A percentile compares a stretch with the other conserved stretches of the same genome.
Evolutionary conservation across 768 basidiomycete species (phyloP).

Genomic region (Pulveroboletus frians): DNA sequence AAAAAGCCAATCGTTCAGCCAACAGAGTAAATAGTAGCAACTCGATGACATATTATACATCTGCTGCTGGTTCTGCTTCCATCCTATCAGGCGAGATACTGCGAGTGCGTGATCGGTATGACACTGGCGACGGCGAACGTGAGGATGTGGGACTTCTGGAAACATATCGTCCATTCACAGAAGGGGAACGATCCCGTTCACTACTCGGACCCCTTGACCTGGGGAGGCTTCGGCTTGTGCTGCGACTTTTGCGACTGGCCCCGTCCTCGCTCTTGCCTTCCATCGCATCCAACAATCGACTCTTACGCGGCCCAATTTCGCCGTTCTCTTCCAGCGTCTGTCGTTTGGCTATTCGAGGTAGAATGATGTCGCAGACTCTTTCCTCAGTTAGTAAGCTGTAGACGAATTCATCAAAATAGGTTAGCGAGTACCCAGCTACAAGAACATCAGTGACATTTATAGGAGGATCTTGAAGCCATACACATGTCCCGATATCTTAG

Average conservation of each 20-base stretch:
- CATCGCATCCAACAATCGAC: constrained; percentile 83
- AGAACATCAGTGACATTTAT: background rate
- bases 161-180: constrained; percentile 51
- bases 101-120: constrained; percentile 50
- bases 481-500: constrained; percentile 76
- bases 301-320: constrained; percentile 80
- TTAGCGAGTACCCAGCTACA: constrained; percentile 78
- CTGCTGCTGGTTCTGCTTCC: constrained; percentile 31
- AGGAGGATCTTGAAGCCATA: constrained; percentile 34
- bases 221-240: constrained; percentile 26
- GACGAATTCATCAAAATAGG: constrained; percentile 90
- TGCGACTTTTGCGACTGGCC: constrained; percentile 39
- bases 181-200: constrained; percentile 32
- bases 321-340: constrained; percentile 87
- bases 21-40: constrained; percentile 16
- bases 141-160: constrained; percentile 57
- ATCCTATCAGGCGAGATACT: constrained; percentile 58
- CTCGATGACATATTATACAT: constrained; percentile 12
- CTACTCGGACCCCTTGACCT: constrained; percentile 24
- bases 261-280: constrained; percentile 59
- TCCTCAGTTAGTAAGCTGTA: constrained; percentile 82
- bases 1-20: constrained; percentile 20
- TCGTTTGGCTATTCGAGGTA: constrained; percentile 85
- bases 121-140: constrained; percentile 38
- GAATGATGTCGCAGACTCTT: constrained; percentile 92